Evolutionary conservation across 2,329 filamentous ascomycete genomes (phyloP).

Genomic region (Scedosporium apiospermum): DNA sequence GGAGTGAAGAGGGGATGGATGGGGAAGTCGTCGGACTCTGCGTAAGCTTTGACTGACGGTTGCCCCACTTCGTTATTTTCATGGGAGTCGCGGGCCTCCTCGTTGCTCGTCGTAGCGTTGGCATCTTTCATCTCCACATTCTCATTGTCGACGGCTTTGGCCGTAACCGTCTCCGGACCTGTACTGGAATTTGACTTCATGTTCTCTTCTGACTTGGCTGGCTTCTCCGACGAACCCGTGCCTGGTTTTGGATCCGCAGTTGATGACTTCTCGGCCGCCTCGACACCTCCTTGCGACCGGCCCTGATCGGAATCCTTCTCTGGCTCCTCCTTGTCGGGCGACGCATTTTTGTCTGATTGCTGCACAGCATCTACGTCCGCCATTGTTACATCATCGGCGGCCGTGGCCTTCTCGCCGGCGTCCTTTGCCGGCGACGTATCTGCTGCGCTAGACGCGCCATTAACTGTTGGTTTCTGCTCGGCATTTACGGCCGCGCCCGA

Average conservation of each 20-base stretch:
- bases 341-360: neutral
- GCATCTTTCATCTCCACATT: neutral
- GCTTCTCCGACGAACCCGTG: neutral
- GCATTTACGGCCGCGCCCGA: conserved; percentile 3
- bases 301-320: neutral
- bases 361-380: neutral
- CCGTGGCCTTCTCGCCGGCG: conserved; percentile 11
- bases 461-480: conserved; percentile 11
- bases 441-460: neutral
- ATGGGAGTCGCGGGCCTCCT: conserved; percentile 6
- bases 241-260: neutral
- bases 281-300: neutral
- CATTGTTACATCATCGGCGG: neutral
- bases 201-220: neutral
- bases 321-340: neutral
- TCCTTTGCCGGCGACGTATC: neutral
- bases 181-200: neutral
- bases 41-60: conserved; percentile 19
- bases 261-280: neutral
- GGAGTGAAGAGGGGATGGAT: conserved; percentile 69
- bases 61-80: conserved; percentile 7
- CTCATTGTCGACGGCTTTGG: neutral
- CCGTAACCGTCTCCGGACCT: neutral
- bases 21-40: conserved; percentile 25
- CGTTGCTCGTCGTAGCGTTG: conserved; percentile 12